phyloP scores from a whole-genome alignment of 208 protist genomes.

The Leishmania guyanensis region DNA sequence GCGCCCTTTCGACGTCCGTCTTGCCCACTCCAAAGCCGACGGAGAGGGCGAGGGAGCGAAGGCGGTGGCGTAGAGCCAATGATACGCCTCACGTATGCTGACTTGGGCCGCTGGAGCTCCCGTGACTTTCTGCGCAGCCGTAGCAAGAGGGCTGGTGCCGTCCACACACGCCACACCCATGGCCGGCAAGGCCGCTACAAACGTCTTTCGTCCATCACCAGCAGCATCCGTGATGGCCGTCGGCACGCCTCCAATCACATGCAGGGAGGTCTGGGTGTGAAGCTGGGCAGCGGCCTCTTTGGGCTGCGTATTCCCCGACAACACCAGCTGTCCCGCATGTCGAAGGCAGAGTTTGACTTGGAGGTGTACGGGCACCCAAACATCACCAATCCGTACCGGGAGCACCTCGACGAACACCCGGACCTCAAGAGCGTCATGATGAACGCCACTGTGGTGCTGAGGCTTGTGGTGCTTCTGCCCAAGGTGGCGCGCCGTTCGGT shows the following conservation, averaged over 20 bases:
- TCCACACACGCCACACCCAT: slow-evolving; percentile 89
- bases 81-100: slow-evolving; percentile 24
- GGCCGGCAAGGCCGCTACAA: slow-evolving; percentile 81
- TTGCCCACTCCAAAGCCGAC: neutral
- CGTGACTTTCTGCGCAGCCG: slow-evolving; percentile 81
- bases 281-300: slow-evolving; percentile 87
- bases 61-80: slow-evolving; percentile 17
- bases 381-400: slow-evolving; percentile 91
- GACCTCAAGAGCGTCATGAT: slow-evolving; percentile 72
- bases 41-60: neutral
- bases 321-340: slow-evolving; percentile 75
- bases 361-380: slow-evolving; percentile 85
- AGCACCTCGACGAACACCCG: slow-evolving; percentile 69
- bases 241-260: slow-evolving; percentile 78
- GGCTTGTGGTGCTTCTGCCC: slow-evolving; percentile 77
- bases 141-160: slow-evolving; percentile 70
- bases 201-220: slow-evolving; percentile 54
- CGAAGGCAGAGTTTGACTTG: slow-evolving; percentile 70
- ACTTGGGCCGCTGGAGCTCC: slow-evolving; percentile 71
- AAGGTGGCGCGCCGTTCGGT: slow-evolving; percentile 45
- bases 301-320: slow-evolving; percentile 85
- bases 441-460: slow-evolving; percentile 55
- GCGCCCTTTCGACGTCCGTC: neutral
- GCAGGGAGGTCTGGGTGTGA: slow-evolving; percentile 81
- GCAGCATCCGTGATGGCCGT: slow-evolving; percentile 76